These are phyloP conservation scores for Paraphoma chrysanthemicola DNA, from an alignment of 2,329 filamentous ascomycete genomes.

Conservation along the genomic window DNA sequence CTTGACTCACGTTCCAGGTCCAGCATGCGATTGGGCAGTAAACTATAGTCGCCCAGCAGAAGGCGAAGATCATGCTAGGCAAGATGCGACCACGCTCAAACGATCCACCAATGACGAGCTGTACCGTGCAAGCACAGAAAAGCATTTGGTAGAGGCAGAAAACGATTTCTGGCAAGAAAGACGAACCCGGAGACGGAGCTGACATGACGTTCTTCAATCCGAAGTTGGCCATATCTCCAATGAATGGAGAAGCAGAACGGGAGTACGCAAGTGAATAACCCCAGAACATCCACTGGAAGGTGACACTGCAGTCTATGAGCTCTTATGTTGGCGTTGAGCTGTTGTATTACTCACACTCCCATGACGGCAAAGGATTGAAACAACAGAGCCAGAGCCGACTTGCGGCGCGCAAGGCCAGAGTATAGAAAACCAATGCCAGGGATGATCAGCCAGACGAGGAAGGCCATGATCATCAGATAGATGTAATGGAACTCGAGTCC, in stretches of 20 bases:
- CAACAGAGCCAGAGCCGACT: slow-evolving; percentile 67
- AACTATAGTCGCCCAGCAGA: slow-evolving; percentile 70
- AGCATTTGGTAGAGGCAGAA: slow-evolving; percentile 72
- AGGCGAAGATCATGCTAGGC: slow-evolving; percentile 68
- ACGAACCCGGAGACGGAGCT: slow-evolving; percentile 65
- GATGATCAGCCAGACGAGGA: slow-evolving; percentile 71
- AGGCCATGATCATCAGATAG: slow-evolving; percentile 65
- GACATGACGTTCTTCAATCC: slow-evolving; percentile 67
- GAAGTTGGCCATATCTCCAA: slow-evolving; percentile 68
- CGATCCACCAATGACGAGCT: slow-evolving; percentile 70
- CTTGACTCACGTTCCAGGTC: slow-evolving; percentile 67
- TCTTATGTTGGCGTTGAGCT: not conserved
- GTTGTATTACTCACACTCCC: slow-evolving; percentile 50
- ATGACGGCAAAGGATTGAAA: slow-evolving; percentile 68
- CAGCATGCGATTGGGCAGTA: slow-evolving; percentile 70
- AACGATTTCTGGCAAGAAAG: slow-evolving; percentile 67
- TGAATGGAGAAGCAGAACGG: slow-evolving; percentile 66
- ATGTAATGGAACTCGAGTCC: slow-evolving; percentile 68
- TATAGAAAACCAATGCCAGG: slow-evolving; percentile 72
- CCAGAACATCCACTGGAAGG: slow-evolving; percentile 71
- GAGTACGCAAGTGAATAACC: slow-evolving; percentile 70
- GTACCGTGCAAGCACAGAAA: slow-evolving; percentile 67
- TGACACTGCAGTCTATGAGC: slow-evolving; percentile 42
- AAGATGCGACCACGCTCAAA: slow-evolving; percentile 70
- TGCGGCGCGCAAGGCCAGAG: slow-evolving; percentile 67